Percentiles rank a stretch among this genome's conserved stretches.
phyloP scores from a whole-genome alignment of 2,329 filamentous ascomycete genomes.

The Lasiodiplodia sp. region DNA sequence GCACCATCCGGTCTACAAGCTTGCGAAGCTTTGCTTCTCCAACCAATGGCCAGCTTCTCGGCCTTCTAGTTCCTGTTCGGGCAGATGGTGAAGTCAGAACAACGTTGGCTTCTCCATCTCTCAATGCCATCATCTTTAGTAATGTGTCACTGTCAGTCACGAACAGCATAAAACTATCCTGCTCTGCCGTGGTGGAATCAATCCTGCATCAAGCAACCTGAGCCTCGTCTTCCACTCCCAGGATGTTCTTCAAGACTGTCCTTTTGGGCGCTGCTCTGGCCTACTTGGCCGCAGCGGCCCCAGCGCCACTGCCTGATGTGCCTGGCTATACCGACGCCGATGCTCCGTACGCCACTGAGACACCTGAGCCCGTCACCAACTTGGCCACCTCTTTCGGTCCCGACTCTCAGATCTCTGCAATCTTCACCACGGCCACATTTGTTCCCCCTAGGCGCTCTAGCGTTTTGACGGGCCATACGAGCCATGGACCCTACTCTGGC shows the following conservation, averaged over 20 bases:
- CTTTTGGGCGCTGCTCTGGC: slow-evolving; percentile 37
- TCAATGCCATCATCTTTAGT: slow-evolving; percentile 22
- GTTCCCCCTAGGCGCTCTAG: slow-evolving; percentile 56
- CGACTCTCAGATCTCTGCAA: slow-evolving; percentile 50
- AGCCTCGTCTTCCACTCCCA: slow-evolving; percentile 32
- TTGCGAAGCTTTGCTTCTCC: neutral
- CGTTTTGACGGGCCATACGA: slow-evolving; percentile 65
- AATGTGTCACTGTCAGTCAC: neutral
- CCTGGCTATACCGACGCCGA: slow-evolving; percentile 56
- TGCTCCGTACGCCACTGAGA: slow-evolving; percentile 49
- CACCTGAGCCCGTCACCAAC: slow-evolving; percentile 34
- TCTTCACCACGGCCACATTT: slow-evolving; percentile 41
- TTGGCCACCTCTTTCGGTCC: slow-evolving; percentile 53
- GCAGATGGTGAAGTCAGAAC: slow-evolving; percentile 27
- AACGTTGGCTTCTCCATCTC: neutral
- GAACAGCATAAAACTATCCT: slow-evolving; percentile 7
- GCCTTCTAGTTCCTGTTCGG: slow-evolving; percentile 10
- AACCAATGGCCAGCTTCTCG: neutral
- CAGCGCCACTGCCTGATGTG: slow-evolving; percentile 51
- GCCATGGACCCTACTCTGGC: slow-evolving; percentile 73
- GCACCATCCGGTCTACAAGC: neutral
- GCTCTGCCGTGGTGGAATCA: neutral
- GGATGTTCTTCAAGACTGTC: slow-evolving; percentile 47
- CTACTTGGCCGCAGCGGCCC: slow-evolving; percentile 45
- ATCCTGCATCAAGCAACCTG: neutral